phyloP scores from a whole-genome alignment of 768 basidiomycete genomes.

The Agaricus bisporus region DNA sequence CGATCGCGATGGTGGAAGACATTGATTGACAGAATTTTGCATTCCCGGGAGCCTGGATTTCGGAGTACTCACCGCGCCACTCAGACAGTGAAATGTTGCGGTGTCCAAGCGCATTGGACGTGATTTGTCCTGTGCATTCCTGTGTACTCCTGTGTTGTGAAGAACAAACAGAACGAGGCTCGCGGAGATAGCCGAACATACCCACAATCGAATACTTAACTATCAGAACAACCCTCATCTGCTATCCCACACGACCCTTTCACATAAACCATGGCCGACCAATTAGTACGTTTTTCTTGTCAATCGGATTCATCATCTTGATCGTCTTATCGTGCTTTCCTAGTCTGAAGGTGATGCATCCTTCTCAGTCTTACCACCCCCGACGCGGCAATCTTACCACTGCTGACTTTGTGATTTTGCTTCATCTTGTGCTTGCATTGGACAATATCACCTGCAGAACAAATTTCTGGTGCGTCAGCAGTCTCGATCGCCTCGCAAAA shows the following conservation, averaged over 20 bases:
- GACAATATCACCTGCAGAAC: conserved; percentile 44
- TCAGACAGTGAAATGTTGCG: no score
- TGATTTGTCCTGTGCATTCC: no score
- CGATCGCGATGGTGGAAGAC: neutral
- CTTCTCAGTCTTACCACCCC: conserved; percentile 4
- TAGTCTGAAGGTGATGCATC: conserved; percentile 52
- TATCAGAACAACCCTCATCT: neutral
- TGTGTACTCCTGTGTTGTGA: no score
- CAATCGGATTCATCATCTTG: neutral
- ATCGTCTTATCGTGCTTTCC: conserved; percentile 10
- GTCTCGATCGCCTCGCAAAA: neutral
- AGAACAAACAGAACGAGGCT: no score
- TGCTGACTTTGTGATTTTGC: conserved; percentile 1
- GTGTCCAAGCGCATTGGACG: no score
- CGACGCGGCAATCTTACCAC: neutral
- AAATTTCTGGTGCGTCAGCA: conserved; percentile 71
- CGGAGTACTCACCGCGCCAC: no score
- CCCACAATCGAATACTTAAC: conserved; percentile 3
- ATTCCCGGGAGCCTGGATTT: no score
- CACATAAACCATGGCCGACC: conserved; percentile 43
- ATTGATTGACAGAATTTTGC: no score
- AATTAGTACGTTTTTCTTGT: conserved; percentile 37
- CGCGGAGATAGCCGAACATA: conserved; percentile 10
- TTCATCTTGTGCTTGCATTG: neutral
- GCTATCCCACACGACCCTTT: conserved; percentile 2